These are phyloP conservation scores for Metroxylon sagu DNA, from an alignment of 176 grass and related monocot genomes.

Conservation along the genomic window DNA sequence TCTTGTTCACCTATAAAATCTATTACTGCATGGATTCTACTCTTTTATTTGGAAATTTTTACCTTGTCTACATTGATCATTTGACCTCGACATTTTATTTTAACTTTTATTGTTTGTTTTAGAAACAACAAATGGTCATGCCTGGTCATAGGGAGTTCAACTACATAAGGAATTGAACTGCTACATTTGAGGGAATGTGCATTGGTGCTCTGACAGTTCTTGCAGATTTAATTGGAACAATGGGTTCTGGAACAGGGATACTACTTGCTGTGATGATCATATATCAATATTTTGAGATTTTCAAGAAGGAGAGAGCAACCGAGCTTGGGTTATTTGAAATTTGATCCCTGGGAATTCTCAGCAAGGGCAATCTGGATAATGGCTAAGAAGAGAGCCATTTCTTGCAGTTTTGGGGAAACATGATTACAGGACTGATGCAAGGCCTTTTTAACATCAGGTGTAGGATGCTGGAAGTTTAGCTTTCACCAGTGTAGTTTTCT, in stretches of 20 bases:
- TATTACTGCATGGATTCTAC: too few relatives aligned
- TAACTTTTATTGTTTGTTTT: not conserved
- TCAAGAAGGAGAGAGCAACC: constrained; percentile 86
- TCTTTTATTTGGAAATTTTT: too few relatives aligned
- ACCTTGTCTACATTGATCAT: too few relatives aligned
- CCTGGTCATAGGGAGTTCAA: constrained; percentile 92
- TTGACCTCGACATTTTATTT: too few relatives aligned
- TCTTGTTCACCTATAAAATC: too few relatives aligned
- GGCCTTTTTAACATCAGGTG: too few relatives aligned
- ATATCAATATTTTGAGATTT: constrained; percentile 91
- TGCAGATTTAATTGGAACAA: constrained; percentile 94
- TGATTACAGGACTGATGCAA: too few relatives aligned
- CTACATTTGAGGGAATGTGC: constrained; percentile 93
- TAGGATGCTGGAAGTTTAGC: too few relatives aligned
- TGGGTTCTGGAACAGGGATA: constrained; percentile 94
- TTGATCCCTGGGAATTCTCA: constrained; percentile 17
- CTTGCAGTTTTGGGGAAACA: too few relatives aligned
- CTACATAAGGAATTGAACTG: constrained; percentile 87
- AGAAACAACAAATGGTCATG: constrained; percentile 99
- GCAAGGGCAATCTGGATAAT: too few relatives aligned
- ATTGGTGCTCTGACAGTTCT: constrained; percentile 89
- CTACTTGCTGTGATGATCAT: constrained; percentile 91
- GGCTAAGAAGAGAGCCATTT: too few relatives aligned
- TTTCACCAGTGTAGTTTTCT: too few relatives aligned
- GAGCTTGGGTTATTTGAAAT: constrained; percentile 92